Evolutionary conservation across 2,329 filamentous ascomycete species (phyloP), one percentile per base, ranked within the genome.

Genomic region (Aotearoamyces nothofagi): DNA sequence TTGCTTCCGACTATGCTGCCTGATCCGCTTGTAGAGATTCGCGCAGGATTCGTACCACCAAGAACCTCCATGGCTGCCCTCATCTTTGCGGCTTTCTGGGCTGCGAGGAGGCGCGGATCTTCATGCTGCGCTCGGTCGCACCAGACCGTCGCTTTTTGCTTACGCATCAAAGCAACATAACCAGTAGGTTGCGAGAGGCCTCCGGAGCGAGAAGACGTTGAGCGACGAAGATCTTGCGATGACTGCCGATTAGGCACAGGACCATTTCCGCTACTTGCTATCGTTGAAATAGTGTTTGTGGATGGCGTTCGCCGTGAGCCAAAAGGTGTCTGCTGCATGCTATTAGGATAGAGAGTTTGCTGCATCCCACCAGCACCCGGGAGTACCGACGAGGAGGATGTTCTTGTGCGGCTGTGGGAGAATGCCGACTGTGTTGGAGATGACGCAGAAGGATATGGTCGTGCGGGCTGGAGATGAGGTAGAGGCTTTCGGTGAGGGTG

Each of bases 121-220:
- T 96, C 84, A 37, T 81, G 75, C 52, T 98, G 90, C 7, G 87
- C 70, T 30, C 86, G 78, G 50, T 96, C 90, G 58, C 86, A 94
- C 90, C 90, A 98, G 4, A 98, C 90, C 0, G 90, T 98, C 17
- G 84, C 90, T 53, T 96, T 96, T 56, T 98, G 90, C 52, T 86
- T 87, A 37, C 90, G 74, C 57, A 98, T 77, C n/a, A 94, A 66
- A 19, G 90, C 86, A 29, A 98, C 90, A 54, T 98, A 98, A 39
- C 83, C 76, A 2, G 78, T 57, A 36, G 52, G 39, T 12, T 39
- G 43, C 14, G 53, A 49, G n/a, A n/a, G n/a, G 26, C 59, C 60
- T 37, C 66, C 69, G 13, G 82, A 92, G 43, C 82, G 74, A 29
- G 78, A 79, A 3, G 83, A 92, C 16, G 75, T 81, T 15, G 82